These are phyloP conservation scores for Zygoascus flipseniorum DNA, from an alignment of 805 yeast genomes.

Conservation along the genomic window DNA sequence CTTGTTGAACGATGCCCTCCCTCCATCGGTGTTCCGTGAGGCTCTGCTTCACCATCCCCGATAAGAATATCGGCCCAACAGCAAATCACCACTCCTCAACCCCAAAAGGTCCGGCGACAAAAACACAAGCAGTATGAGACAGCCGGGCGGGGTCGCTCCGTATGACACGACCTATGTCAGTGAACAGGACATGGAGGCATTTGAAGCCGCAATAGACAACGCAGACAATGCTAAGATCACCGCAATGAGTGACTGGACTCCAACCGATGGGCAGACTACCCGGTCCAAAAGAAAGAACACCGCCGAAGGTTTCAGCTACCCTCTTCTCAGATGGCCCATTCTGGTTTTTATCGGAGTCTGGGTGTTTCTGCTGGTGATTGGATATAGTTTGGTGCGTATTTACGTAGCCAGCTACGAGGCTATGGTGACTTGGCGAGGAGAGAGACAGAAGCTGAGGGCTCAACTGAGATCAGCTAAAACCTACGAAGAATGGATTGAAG, in stretches of 20 bases:
- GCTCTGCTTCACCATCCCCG: background rate
- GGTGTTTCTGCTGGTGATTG: constrained; percentile 40
- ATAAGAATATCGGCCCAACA: too few relatives aligned
- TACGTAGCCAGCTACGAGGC: constrained; percentile 59
- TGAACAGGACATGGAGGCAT: constrained; percentile 1
- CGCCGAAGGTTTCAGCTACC: constrained; percentile 34
- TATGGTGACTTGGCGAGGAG: constrained; percentile 52
- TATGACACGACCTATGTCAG: background rate
- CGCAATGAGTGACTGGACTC: constrained; percentile 1
- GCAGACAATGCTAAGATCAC: background rate
- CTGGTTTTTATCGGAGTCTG: constrained; percentile 44
- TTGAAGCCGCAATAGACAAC: background rate
- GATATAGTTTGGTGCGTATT: constrained; percentile 46
- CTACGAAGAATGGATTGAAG: constrained; percentile 54
- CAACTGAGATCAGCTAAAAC: constrained; percentile 40
- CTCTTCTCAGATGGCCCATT: constrained; percentile 58
- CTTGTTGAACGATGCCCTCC: background rate
- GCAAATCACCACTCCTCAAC: background rate
- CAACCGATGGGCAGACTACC: background rate
- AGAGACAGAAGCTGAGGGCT: constrained; percentile 41
- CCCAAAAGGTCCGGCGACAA: background rate
- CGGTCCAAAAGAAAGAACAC: constrained; percentile 4
- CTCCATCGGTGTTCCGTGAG: background rate
- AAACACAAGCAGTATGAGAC: background rate
- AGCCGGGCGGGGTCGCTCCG: background rate